phyloP scores from a whole-genome alignment of 139 green algal species.

The Nannochloris sp. region DNA sequence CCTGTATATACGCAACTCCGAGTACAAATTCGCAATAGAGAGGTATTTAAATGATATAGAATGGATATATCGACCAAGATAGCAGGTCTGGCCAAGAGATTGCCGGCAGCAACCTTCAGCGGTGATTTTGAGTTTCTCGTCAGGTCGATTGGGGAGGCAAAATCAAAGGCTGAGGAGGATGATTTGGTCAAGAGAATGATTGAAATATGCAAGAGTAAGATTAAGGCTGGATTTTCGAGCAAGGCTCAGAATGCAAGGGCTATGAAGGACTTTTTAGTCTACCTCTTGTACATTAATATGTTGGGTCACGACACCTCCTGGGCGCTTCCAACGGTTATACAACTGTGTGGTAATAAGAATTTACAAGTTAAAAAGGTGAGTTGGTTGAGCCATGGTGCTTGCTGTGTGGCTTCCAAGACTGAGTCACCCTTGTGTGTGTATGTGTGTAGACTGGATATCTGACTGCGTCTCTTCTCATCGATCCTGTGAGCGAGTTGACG shows the following conservation, averaged over 20 bases:
- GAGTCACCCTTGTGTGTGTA: not conserved
- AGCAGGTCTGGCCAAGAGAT: constrained; percentile 18
- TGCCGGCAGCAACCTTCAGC: not conserved
- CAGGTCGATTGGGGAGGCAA: constrained; percentile 61
- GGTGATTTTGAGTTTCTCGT: constrained; percentile 54
- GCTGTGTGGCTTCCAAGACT: not conserved
- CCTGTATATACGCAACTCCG: too few species aligned
- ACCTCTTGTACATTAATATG: constrained; percentile 97
- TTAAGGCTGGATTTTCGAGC: constrained; percentile 50
- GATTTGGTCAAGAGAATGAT: constrained; percentile 75
- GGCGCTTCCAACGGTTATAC: constrained; percentile 78
- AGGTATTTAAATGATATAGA: too few species aligned
- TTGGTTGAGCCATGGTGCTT: not conserved
- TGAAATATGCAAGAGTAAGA: constrained; percentile 60
- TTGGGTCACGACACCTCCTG: constrained; percentile 92
- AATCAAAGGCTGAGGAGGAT: constrained; percentile 70
- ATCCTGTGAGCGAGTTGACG: constrained; percentile 81
- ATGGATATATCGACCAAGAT: constrained; percentile 23
- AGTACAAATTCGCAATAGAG: too few species aligned
- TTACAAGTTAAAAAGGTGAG: constrained; percentile 63
- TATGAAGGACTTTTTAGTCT: constrained; percentile 77
- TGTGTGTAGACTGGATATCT: constrained; percentile 79
- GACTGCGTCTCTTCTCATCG: constrained; percentile 79
- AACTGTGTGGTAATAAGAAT: constrained; percentile 55
- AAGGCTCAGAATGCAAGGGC: constrained; percentile 59